phyloP scores from a whole-genome alignment of 2,329 filamentous ascomycete genomes.

The Phaeosphaeriaceae sp. region DNA sequence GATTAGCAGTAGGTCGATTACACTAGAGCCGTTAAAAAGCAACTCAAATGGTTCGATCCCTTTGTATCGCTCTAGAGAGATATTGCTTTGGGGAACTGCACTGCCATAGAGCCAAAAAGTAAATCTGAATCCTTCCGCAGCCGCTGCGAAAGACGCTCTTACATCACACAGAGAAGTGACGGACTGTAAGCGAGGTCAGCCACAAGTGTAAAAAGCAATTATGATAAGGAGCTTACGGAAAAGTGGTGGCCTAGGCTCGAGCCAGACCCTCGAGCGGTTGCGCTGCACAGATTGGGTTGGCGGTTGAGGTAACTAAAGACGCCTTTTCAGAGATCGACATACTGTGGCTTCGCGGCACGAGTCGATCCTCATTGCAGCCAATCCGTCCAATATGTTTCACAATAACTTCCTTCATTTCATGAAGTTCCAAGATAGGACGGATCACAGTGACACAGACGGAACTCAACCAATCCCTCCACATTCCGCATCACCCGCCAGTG shows the following conservation, averaged over 20 bases:
- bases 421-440: conserved; percentile 1
- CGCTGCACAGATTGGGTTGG: neutral
- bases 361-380: conserved; percentile 6
- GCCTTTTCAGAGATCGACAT: conserved; percentile 1
- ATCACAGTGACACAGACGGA: conserved; percentile 9
- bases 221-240: conserved; percentile 10
- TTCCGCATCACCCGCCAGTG: conserved; percentile 11
- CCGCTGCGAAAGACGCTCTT: conserved; percentile 11
- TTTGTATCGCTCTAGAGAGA: neutral
- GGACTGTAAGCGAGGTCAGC: conserved; percentile 22
- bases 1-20: conserved; percentile 15
- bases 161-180: conserved; percentile 9
- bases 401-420: conserved; percentile 20
- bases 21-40: conserved; percentile 17
- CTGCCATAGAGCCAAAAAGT: conserved; percentile 13
- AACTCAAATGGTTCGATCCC: conserved; percentile 16
- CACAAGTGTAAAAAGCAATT: conserved; percentile 18
- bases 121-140: conserved; percentile 11
- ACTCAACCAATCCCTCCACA: conserved; percentile 16
- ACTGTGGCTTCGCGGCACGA: conserved; percentile 13
- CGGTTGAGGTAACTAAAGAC: neutral
- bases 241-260: neutral
- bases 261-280: conserved; percentile 3
- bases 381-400: conserved; percentile 18
- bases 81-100: conserved; percentile 6